Evolutionary conservation across 148 eudicot genomes (phyloP).

Genomic region (Persicaria tinctoria): DNA sequence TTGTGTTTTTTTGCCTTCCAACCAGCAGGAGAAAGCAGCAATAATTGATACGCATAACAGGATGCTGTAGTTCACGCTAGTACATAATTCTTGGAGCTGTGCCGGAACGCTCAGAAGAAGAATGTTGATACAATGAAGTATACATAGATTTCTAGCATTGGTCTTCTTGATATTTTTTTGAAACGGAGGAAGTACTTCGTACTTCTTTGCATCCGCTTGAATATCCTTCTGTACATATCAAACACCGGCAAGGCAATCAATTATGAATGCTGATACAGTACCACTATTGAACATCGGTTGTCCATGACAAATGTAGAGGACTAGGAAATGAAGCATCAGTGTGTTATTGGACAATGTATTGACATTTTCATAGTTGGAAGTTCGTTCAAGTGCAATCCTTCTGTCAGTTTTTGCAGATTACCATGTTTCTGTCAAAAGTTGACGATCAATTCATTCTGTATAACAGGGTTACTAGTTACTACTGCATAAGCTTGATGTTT

Average conservation of each 20-base stretch:
- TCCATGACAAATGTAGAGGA: not conserved
- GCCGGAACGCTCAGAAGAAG: not conserved
- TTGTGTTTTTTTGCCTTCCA: not conserved
- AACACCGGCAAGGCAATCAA: not conserved
- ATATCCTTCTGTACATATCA: not conserved
- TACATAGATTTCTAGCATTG: constrained; percentile 7
- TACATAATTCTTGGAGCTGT: not conserved
- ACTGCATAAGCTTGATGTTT: too few species aligned
- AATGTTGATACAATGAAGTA: constrained; percentile 1
- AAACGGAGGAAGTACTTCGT: not conserved
- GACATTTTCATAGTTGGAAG: not conserved
- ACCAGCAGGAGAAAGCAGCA: constrained; percentile 57
- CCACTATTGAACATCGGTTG: not conserved
- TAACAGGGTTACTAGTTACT: too few species aligned
- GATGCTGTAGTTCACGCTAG: constrained; percentile 17
- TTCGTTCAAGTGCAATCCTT: not conserved
- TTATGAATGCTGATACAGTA: not conserved
- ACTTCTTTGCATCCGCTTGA: not conserved
- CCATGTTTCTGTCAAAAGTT: not conserved
- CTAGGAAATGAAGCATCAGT: not conserved
- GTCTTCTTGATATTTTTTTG: not conserved
- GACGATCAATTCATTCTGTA: too few species aligned
- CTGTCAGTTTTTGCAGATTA: too few species aligned
- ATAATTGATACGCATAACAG: constrained; percentile 45
- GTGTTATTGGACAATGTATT: not conserved